Evolutionary conservation across 345 rosid genomes (phyloP).

Genomic region (Erodium maritimum): DNA sequence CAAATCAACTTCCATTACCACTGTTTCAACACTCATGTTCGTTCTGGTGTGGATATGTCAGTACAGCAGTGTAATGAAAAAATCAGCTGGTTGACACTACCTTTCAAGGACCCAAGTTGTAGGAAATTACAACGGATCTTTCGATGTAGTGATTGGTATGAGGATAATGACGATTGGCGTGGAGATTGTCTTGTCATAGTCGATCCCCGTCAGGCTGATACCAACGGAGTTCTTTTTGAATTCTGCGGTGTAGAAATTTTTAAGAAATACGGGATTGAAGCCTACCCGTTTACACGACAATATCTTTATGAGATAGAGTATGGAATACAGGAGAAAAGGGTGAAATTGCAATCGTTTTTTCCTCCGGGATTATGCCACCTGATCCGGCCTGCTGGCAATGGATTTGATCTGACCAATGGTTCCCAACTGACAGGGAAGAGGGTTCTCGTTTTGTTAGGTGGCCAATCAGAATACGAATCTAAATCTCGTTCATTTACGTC

Average conservation of each 20-base stretch:
- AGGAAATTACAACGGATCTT: neutral
- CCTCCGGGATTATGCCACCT: neutral
- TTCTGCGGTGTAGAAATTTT: neutral
- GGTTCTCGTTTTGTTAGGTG: neutral
- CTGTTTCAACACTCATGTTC: neutral
- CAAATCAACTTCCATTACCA: neutral
- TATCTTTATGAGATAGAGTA: neutral
- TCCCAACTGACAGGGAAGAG: neutral
- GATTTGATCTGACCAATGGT: neutral
- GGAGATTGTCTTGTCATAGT: neutral
- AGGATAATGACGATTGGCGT: too few species aligned
- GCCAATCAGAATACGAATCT: too few species aligned
- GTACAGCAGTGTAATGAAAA: neutral
- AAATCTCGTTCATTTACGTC: neutral
- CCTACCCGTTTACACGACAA: neutral
- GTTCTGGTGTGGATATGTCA: neutral
- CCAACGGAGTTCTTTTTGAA: neutral
- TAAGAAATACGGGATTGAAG: neutral
- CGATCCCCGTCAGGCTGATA: neutral
- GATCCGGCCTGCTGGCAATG: neutral
- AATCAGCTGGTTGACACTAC: neutral
- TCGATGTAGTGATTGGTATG: neutral
- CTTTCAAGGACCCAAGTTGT: neutral
- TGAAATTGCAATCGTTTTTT: neutral
- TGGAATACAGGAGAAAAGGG: neutral